These are phyloP conservation scores for Diddensiella santjacobensis DNA, from an alignment of 805 yeast species.

Conservation along the genomic window DNA sequence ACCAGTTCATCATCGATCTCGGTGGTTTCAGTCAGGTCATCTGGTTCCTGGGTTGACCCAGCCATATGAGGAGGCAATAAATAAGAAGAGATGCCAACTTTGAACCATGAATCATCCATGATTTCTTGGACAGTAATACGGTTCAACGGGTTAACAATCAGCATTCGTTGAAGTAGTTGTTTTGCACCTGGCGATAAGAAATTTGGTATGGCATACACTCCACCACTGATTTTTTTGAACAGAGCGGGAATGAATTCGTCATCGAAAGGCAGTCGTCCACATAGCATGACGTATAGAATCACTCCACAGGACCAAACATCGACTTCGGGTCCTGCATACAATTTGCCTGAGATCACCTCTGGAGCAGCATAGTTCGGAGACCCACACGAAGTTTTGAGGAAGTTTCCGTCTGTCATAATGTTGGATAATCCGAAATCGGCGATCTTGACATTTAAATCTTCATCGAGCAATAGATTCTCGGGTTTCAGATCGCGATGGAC, in stretches of 20 bases:
- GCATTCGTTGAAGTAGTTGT: slow-evolving; percentile 77
- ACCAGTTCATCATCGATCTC: slow-evolving; percentile 70
- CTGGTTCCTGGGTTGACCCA: slow-evolving; percentile 11
- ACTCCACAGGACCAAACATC: slow-evolving; percentile 99
- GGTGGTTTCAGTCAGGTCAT: slow-evolving; percentile 25
- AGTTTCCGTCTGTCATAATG: slow-evolving; percentile 97
- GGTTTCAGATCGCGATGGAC: slow-evolving; percentile 97
- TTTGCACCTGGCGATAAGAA: slow-evolving; percentile 84
- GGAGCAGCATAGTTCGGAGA: slow-evolving; percentile 98
- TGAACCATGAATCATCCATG: slow-evolving; percentile 93
- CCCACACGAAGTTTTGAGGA: slow-evolving; percentile 91
- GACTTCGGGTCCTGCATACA: slow-evolving; percentile 97
- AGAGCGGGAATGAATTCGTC: slow-evolving; percentile 94
- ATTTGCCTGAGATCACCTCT: slow-evolving; percentile 89
- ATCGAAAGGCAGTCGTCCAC: slow-evolving; percentile 93
- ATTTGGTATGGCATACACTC: slow-evolving; percentile 87
- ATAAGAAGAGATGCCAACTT: slow-evolving; percentile 72
- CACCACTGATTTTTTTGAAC: slow-evolving; percentile 87
- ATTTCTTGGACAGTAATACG: slow-evolving; percentile 91
- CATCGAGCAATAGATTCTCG: slow-evolving; percentile 85
- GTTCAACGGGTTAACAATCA: slow-evolving; percentile 90
- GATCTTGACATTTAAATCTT: slow-evolving; percentile 84
- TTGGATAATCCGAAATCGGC: slow-evolving; percentile 95
- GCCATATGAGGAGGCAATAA: slow-evolving; percentile 55
- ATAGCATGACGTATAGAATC: slow-evolving; percentile 88